Base-by-base conservation (phyloP, 768 basidiomycete species). In the Lactifluus subvellereus region DNA sequence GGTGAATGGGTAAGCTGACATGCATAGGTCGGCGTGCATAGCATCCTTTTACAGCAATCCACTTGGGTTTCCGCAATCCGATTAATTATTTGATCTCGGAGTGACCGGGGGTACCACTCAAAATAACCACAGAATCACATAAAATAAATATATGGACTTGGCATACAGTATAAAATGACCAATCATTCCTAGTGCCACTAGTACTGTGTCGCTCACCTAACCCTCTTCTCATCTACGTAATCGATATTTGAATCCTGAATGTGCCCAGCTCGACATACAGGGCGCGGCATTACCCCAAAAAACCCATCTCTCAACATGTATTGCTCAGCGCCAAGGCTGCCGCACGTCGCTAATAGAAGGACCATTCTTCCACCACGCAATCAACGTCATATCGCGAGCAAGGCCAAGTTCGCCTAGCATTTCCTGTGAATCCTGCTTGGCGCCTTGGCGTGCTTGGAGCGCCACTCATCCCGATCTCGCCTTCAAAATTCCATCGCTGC, bases 301-400 rank as follows among this genome's bases (percentile, higher is more conserved):
- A 13, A 5, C 40, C 40, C 35, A 37, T 37, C 40, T 40, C 40
- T 11, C 9, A 11, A 40, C 14, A 10, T 35, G 40, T 27, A 27
- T 3, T 27, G 27, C 27, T 60, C 59, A 45, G 16, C 22, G 59
- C 59, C 59, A 47, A 54, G 52, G 6, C 30, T 22, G 16, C 30
- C 42, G 16, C 35, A 3, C 16, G 8, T 27, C 27, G 20, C 69
- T 66, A 77, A 65, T 70, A 83, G 70, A 78, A 84, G 16, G 76
- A 80, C 78, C 82, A 88, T 71, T 89, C 87, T 67, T 91, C 89
- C 11, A 85, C 80, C 33, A 89, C 78, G 69, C 89, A 91, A 67
- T 87, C 85, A 40, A 78, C 75, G 62, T 84, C 85, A 64, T 85
- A 82, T 49, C 76, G 76, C 59, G 76, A 75, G 73, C 89, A 78